phyloP scores from a whole-genome alignment of 352 stramenopile species.

The Globisporangium viniferum region DNA sequence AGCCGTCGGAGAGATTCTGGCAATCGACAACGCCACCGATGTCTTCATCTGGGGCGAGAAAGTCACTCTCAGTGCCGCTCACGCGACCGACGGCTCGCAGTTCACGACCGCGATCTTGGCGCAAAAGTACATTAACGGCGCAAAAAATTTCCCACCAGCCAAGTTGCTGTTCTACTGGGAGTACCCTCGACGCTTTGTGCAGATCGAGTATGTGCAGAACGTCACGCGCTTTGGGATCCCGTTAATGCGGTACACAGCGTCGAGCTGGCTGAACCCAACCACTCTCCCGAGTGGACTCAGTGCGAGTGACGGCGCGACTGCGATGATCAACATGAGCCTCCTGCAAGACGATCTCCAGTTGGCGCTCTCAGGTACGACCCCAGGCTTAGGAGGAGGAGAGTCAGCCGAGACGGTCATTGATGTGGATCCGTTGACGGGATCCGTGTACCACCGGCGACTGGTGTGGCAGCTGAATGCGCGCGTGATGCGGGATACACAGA shows the following conservation, averaged over 20 bases:
- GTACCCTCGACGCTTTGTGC: slow-evolving; percentile 36
- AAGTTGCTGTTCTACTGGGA: slow-evolving; percentile 59
- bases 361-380: slow-evolving; percentile 13
- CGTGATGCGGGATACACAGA: slow-evolving; percentile 10
- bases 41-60: slow-evolving; percentile 29
- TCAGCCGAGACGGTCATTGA: slow-evolving; percentile 25
- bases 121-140: slow-evolving; percentile 14
- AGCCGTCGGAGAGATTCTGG: slow-evolving; percentile 38
- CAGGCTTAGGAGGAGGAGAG: not conserved
- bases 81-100: slow-evolving; percentile 52
- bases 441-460: slow-evolving; percentile 43
- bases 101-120: slow-evolving; percentile 47
- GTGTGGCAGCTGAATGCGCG: slow-evolving; percentile 45
- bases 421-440: slow-evolving; percentile 45
- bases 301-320: not conserved
- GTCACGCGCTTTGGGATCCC: slow-evolving; percentile 48
- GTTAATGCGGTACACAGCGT: slow-evolving; percentile 43
- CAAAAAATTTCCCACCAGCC: slow-evolving; percentile 29
- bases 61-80: slow-evolving; percentile 22
- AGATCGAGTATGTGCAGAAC: slow-evolving; percentile 38
- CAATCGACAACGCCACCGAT: slow-evolving; percentile 28
- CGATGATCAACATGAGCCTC: slow-evolving; percentile 43
- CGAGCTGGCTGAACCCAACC: slow-evolving; percentile 35
- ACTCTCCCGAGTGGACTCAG: slow-evolving; percentile 32
- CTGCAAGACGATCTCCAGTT: slow-evolving; percentile 44